Evolutionary conservation across 2,329 filamentous ascomycete species (phyloP).

Genomic region (Lizonia empirigonia): DNA sequence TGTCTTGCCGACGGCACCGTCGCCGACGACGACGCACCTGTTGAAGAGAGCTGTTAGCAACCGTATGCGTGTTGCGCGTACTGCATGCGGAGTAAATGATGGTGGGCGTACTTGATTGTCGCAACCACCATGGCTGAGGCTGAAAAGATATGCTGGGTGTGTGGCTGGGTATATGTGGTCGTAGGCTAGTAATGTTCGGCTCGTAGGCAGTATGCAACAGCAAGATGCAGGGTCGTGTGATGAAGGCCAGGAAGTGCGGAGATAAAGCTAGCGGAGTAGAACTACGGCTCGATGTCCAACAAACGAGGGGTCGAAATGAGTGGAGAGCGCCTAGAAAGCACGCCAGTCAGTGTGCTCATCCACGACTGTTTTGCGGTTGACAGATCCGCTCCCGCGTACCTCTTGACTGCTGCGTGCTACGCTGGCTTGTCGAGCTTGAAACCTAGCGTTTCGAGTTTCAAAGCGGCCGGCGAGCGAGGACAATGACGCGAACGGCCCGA

Average conservation of each 20-base stretch:
- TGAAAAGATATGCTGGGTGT: constrained; percentile 3
- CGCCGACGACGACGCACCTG: constrained; percentile 98
- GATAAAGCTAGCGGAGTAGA: constrained; percentile 29
- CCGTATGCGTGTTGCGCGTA: not conserved
- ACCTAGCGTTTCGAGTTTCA: constrained; percentile 48
- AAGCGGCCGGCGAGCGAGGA: constrained; percentile 32
- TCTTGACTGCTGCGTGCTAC: constrained; percentile 45
- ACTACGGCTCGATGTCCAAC: constrained; percentile 41
- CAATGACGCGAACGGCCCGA: constrained; percentile 30
- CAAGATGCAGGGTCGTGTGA: constrained; percentile 22
- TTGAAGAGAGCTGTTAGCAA: constrained; percentile 18
- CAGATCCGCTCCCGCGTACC: constrained; percentile 37
- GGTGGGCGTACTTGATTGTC: constrained; percentile 50
- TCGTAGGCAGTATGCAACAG: constrained; percentile 16
- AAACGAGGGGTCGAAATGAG: constrained; percentile 46
- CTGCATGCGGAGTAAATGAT: not conserved
- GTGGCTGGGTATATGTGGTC: constrained; percentile 3
- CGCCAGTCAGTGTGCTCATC: constrained; percentile 36
- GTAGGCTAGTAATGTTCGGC: constrained; percentile 7
- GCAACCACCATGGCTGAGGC: constrained; percentile 47
- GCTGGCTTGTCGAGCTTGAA: constrained; percentile 44
- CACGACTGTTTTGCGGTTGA: constrained; percentile 27
- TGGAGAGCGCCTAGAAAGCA: constrained; percentile 35
- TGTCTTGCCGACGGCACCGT: constrained; percentile 99
- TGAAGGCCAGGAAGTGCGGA: constrained; percentile 27